Conservation (phyloP, 2,329 filamentous ascomycete genomes). For the Hypoxylon sp. region DNA sequence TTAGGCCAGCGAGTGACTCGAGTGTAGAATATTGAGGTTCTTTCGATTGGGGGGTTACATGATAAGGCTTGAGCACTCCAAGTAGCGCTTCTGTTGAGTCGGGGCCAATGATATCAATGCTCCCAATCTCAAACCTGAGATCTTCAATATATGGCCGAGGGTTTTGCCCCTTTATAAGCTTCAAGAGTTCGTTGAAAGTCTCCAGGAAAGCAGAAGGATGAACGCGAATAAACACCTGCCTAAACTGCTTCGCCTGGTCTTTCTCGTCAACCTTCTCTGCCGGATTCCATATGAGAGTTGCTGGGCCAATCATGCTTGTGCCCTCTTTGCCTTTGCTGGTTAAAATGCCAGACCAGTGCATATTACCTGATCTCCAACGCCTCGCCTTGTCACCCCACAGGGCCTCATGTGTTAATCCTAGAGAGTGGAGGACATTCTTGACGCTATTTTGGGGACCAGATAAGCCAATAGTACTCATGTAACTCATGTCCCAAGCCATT, state of each 20-base stretch:
- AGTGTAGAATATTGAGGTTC: constrained; percentile 63
- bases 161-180: constrained; percentile 68
- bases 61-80: constrained; percentile 70
- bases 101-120: constrained; percentile 71
- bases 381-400: constrained; percentile 72
- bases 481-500: constrained; percentile 93
- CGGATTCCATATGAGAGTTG: constrained; percentile 80
- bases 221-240: constrained; percentile 75
- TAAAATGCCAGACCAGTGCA: constrained; percentile 63
- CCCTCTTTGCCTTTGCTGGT: constrained; percentile 65
- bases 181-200: constrained; percentile 72
- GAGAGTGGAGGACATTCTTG: constrained; percentile 70
- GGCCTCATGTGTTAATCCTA: constrained; percentile 71
- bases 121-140: constrained; percentile 74
- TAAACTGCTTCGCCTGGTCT: constrained; percentile 41
- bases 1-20: constrained; percentile 66
- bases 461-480: constrained; percentile 86
- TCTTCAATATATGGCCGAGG: constrained; percentile 75
- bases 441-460: constrained; percentile 75
- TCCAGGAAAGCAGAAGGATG: constrained; percentile 85
- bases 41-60: constrained; percentile 49
- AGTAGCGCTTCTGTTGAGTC: constrained; percentile 83
- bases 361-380: constrained; percentile 74
- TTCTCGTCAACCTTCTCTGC: constrained; percentile 43
- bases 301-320: constrained; percentile 74